These are phyloP conservation scores for Lachnellula cervina DNA, from an alignment of 2,329 filamentous ascomycete genomes.

Conservation along the genomic window DNA sequence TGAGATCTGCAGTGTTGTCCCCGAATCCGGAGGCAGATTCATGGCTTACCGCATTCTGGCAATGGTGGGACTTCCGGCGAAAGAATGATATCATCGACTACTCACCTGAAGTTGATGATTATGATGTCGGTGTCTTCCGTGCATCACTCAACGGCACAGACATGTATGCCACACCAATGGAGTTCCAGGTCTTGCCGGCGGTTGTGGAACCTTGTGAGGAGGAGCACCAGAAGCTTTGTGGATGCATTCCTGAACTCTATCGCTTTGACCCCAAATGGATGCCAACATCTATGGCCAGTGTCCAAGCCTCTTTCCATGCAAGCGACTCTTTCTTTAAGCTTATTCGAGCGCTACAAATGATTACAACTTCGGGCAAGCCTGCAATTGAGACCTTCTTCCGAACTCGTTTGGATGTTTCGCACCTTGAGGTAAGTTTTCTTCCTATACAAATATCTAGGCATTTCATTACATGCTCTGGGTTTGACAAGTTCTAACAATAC, in stretches of 20 bases:
- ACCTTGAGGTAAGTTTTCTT: not conserved
- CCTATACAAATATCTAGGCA: not conserved
- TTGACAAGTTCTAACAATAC: conserved; percentile 1
- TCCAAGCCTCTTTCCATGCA: conserved; percentile 3
- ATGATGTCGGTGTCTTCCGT: conserved; percentile 8
- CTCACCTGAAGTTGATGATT: not conserved
- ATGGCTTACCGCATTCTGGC: conserved; percentile 24
- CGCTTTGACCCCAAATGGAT: conserved; percentile 12
- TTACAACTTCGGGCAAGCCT: conserved; percentile 2
- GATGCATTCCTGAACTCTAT: conserved; percentile 15
- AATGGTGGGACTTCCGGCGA: conserved; percentile 14
- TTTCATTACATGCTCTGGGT: conserved; percentile 8
- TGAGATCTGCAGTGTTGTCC: not conserved
- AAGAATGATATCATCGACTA: too few relatives aligned
- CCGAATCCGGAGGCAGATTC: conserved; percentile 5
- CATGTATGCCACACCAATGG: conserved; percentile 4
- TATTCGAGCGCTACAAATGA: conserved; percentile 9
- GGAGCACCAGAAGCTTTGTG: conserved; percentile 11
- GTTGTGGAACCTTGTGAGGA: conserved; percentile 9
- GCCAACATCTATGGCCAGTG: conserved; percentile 6
- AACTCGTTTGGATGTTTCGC: not conserved
- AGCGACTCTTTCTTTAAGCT: conserved; percentile 13
- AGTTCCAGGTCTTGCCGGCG: conserved; percentile 12
- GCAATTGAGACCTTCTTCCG: not conserved
- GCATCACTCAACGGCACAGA: conserved; percentile 2